phyloP scores from a whole-genome alignment of 2,329 filamentous ascomycete species.

The Trichoderma breve region DNA sequence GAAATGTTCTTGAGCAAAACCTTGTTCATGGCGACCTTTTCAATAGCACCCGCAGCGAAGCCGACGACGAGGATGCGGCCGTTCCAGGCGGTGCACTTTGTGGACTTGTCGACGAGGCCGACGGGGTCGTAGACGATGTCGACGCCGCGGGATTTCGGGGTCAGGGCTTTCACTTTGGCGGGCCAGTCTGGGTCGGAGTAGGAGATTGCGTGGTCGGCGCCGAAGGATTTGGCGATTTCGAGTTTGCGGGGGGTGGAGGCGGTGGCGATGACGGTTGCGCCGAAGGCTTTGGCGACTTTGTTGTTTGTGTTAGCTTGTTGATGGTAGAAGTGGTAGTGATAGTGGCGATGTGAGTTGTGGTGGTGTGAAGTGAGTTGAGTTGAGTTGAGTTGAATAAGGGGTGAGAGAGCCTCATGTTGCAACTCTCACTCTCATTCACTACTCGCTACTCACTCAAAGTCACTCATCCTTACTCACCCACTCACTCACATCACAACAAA shows the following conservation, averaged over 20 bases:
- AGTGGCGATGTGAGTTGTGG: background rate
- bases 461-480: too few relatives aligned
- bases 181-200: slow-evolving; percentile 67
- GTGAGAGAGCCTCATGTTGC: background rate
- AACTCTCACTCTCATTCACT: background rate
- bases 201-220: slow-evolving; percentile 79
- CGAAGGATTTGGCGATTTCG: slow-evolving; percentile 73
- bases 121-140: slow-evolving; percentile 97
- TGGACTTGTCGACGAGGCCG: slow-evolving; percentile 79
- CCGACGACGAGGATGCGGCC: slow-evolving; percentile 84
- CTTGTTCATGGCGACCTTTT: slow-evolving; percentile 90
- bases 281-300: slow-evolving; percentile 77
- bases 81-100: slow-evolving; percentile 94
- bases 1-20: slow-evolving; percentile 92
- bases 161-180: slow-evolving; percentile 72
- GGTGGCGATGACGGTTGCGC: slow-evolving; percentile 90
- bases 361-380: background rate
- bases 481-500: background rate
- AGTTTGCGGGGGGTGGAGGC: slow-evolving; percentile 79
- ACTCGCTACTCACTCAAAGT: too few relatives aligned
- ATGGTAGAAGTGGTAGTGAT: background rate
- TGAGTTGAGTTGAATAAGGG: background rate
- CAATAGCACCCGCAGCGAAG: slow-evolving; percentile 73
- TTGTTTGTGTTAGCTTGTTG: background rate
- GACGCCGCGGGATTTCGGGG: slow-evolving; percentile 68